Base-by-base conservation (phyloP, 495 filamentous ascomycete genomes). In the Trichoderma gamsii region DNA sequence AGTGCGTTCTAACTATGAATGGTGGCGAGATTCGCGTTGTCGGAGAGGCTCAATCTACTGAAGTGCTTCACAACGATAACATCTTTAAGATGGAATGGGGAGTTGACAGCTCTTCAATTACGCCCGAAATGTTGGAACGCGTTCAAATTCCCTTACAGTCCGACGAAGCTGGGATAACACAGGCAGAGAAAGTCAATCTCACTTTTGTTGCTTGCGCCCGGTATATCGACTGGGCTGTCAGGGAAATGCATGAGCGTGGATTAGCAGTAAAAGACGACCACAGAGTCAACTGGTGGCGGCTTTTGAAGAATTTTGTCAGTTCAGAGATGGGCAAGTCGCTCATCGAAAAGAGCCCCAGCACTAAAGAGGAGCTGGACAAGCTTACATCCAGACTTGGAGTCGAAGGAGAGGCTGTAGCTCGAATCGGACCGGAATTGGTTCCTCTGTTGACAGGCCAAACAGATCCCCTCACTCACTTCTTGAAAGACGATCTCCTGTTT, bases 221-320 rank as follows among this genome's bases (percentile, higher is more conserved):
- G 9, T 69, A 69, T 35, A 65, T 69, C 12, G 63, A 66, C 21
- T 27, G 63, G 68, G 63, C 68, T 18, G 46, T 66, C 79, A 94
- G 92, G 80, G 70, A 76, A 66, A 71, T 88, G 64, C 91, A 93
- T 75, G 92, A 92, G 76, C 81, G 85, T 75, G 85, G 85, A 25
- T 38, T 69, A 29, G 18, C 44, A 16, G 63, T 69, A 16, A 46
- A 66, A 25, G 5, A 61, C 3, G 68, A 69, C 32, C 64, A 69
- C 32, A 63, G 68, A 15, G 41, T 41, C 29, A 16, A 59, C 63
- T 69, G 63, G 18, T 66, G n/a, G 38, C 18, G 21, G 43, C 27
- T 27, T 43, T 46, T 66, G 63, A 7, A 12, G 11, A 27, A 35
- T 5, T 56, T 69, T 32, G 38, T 49, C 1, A 32, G 51, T 12